Evolutionary conservation across 208 protist species (phyloP), one percentile per base, ranked within the genome.

Genomic region (Leishmania turanica): DNA sequence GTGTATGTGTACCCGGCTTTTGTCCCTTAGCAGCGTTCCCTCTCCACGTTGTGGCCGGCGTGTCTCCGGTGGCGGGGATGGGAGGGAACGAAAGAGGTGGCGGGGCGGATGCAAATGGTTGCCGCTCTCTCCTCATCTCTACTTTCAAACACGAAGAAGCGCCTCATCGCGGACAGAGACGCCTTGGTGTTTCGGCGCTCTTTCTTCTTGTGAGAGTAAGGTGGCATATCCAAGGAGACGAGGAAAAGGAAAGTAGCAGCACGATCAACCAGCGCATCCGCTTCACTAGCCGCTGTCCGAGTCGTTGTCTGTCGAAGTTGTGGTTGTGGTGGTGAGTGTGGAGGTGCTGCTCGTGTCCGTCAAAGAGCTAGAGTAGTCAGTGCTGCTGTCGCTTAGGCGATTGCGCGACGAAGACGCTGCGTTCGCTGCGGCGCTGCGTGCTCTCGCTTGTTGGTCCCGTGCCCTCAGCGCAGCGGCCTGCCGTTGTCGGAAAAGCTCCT

Each of bases 401-500:
- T 75, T 64, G 76, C 40, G 40, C 21, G 21, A 53, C 13, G 81
- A 68, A 13, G 69, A 65, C 6, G 75, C 45, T 1, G 62, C 17
- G 13, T 75, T n/a, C 53, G 37, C 31, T 27, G 64, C 53, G n/a
- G 37, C 54, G 1, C 54, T 65, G 58, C 15, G 51, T 40, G 73
- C 73, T 3, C 45, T 31, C 6, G 47, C 80, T 6, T 79, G 79
- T 56, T 74, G 75, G 11, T 34, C 56, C 24, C 70, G 84, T 75
- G 69, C 78, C 60, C 80, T 70, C 54, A 89, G 42, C 42, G 88
- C 85, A 3, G 83, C 88, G 8, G 77, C 72, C 51, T 85, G 78
- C 2, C 85, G 76, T 45, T 80, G 27, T 68, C 81, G 87, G 74
- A 89, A 89, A 27, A 91, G 77, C 0, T 79, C 79, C 40, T 82